Conservation (phyloP, 2,329 filamentous ascomycete species). For the Apiospora kogelbergensis region DNA sequence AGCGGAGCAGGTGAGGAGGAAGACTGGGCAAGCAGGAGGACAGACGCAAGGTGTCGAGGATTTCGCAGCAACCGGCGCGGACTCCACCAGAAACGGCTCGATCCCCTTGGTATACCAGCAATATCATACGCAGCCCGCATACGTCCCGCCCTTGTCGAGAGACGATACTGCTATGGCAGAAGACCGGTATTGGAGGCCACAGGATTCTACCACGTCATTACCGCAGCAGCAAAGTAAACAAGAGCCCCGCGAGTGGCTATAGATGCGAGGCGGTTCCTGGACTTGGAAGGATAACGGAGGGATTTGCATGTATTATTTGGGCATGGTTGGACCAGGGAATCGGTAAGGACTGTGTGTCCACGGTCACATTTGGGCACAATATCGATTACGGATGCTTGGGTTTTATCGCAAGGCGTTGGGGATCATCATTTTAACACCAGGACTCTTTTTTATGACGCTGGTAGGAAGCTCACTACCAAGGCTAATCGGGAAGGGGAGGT, state of each 20-base stretch:
- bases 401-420: conserved; percentile 7
- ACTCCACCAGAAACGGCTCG: not conserved
- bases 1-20: conserved; percentile 27
- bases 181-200: not conserved
- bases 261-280: not conserved
- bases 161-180: not conserved
- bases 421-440: not conserved
- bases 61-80: not conserved
- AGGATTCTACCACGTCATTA: not conserved
- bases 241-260: not conserved
- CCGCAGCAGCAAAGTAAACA: not conserved
- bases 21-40: not conserved
- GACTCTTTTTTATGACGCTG: not conserved
- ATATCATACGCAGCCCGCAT: not conserved
- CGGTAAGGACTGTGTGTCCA: not conserved
- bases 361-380: not conserved
- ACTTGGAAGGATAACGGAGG: not conserved
- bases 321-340: not conserved
- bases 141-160: not conserved
- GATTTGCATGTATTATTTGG: not conserved
- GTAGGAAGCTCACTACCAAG: not conserved
- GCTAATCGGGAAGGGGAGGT: not conserved
- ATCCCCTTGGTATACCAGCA: conserved; percentile 10
- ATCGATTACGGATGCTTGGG: not conserved
- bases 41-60: not conserved